A percentile compares a stretch with the other conserved stretches of the same genome.
Evolutionary conservation across 257 asterid species (phyloP).

Genomic region (Leonotis leonurus): DNA sequence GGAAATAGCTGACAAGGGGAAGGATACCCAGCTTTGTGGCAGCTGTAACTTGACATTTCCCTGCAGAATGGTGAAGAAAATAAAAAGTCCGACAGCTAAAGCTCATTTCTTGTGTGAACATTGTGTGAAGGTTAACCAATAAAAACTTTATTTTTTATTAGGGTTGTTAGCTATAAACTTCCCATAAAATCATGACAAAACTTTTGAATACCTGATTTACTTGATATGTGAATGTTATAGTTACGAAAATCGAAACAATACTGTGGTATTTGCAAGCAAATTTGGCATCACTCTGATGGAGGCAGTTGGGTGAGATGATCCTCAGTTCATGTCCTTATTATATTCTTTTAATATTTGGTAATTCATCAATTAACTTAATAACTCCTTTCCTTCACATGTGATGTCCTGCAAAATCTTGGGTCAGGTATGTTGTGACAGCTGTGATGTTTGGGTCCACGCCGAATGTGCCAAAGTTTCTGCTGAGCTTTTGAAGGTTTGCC

Average conservation of each 20-base stretch:
- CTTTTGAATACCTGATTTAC: constrained; percentile 13
- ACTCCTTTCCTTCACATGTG: neutral
- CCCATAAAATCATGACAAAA: constrained; percentile 11
- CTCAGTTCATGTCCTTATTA: constrained; percentile 11
- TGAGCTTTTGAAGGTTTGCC: constrained; percentile 53
- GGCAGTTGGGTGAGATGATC: constrained; percentile 79
- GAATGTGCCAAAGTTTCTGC: constrained; percentile 71
- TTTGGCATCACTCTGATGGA: constrained; percentile 96
- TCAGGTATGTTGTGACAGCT: constrained; percentile 87
- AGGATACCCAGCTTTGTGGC: constrained; percentile 52
- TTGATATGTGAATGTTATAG: constrained; percentile 33
- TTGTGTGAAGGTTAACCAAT: constrained; percentile 59
- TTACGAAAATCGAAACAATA: constrained; percentile 70
- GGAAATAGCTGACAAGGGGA: constrained; percentile 39
- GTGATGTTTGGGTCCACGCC: constrained; percentile 96
- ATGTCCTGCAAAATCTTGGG: constrained; percentile 18
- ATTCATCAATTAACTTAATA: neutral
- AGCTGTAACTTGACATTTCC: constrained; percentile 70
- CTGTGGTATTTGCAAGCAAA: constrained; percentile 84
- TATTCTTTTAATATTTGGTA: constrained; percentile 4
- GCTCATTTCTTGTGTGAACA: constrained; percentile 60
- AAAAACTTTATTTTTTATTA: constrained; percentile 3
- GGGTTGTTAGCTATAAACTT: neutral
- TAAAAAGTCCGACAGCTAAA: constrained; percentile 32
- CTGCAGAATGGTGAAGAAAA: constrained; percentile 59